Evolutionary conservation across 345 rosid species (phyloP), one percentile per base, ranked within the genome.

Genomic region (Bretschneidera sinensis): DNA sequence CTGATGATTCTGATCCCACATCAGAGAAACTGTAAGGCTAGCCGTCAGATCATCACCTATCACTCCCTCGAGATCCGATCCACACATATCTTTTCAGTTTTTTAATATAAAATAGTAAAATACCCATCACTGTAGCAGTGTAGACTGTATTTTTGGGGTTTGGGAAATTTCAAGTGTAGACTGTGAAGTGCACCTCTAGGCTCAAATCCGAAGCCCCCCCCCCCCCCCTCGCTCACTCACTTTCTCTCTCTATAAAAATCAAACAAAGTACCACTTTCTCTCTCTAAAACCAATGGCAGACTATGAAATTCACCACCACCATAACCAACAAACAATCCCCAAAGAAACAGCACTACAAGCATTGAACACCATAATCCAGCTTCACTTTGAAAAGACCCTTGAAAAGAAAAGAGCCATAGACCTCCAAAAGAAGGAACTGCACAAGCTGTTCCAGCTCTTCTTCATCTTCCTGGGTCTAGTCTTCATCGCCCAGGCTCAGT

Each of bases 341-440:
- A 90, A 80, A 69, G 99, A 94, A 68, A 87, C 99, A 0, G 95
- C 96, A 0, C 68, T 94, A 6, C 96, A 94, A 69, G 97, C 97
- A 4, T 61, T 94, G 4, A 94, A 90, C 92, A 87, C 96, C 0
- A 86, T 90, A 57, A 90, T 94, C 83, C 97, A 90, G 60, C 97
- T 90, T 75, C 99, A 94, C 28, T 94, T 94, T 60, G 99, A 90
- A 81, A 94, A 94, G 56, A 94, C 99, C 71, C 83, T 94, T 0
- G 99, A 94, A 72, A 94, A 90, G 60, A 94, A 90, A 57, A 76
- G 92, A 60, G 87, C 99, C 54, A 89, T 94, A 23, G 99, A 94
- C 86, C 85, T 81, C 53, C 99, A 92, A 57, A 92, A 92, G 88
- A 89, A 92, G 78, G 83, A 89, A 51, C 97, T 94, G 31, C 92